Evolutionary conservation across 129 eudicot species (phyloP).

Genomic region (Solidago caesia): DNA sequence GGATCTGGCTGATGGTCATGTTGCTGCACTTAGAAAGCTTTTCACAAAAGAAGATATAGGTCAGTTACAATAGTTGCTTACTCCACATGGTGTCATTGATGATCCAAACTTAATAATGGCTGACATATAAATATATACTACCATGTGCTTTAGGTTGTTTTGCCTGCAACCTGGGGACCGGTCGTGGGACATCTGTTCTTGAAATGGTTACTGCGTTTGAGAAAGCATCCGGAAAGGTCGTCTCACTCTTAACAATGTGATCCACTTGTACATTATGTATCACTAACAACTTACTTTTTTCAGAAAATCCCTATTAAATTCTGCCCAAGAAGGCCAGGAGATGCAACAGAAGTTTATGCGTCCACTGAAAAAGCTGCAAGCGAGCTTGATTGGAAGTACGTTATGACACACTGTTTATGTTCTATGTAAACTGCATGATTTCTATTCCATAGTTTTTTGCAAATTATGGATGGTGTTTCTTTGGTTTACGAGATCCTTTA

Average conservation of each 20-base stretch:
- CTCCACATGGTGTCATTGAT: not conserved
- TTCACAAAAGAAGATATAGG: constrained; percentile 61
- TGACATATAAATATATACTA: constrained; percentile 10
- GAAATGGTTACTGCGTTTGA: constrained; percentile 96
- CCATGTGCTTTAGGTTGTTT: constrained; percentile 58
- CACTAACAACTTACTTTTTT: constrained; percentile 20
- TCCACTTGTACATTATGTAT: not conserved
- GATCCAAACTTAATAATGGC: not conserved
- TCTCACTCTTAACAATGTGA: not conserved
- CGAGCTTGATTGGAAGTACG: constrained; percentile 96
- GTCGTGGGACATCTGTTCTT: constrained; percentile 84
- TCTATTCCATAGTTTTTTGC: not conserved
- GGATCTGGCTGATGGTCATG: constrained; percentile 99
- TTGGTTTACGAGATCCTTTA: not conserved
- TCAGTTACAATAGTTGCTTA: constrained; percentile 29
- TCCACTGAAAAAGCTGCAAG: constrained; percentile 74
- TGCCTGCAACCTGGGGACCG: constrained; percentile 92
- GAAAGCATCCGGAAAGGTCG: constrained; percentile 89
- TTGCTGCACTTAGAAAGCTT: constrained; percentile 83
- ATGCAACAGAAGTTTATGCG: constrained; percentile 94
- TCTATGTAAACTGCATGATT: not conserved
- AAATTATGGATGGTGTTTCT: not conserved
- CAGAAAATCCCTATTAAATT: constrained; percentile 89
- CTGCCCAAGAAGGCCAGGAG: constrained; percentile 94
- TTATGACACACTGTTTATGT: constrained; percentile 5